Percentiles rank a stretch among this genome's conserved stretches.
Conservation (phyloP, 306 rosid genomes). For the Prosopis cineraria region DNA sequence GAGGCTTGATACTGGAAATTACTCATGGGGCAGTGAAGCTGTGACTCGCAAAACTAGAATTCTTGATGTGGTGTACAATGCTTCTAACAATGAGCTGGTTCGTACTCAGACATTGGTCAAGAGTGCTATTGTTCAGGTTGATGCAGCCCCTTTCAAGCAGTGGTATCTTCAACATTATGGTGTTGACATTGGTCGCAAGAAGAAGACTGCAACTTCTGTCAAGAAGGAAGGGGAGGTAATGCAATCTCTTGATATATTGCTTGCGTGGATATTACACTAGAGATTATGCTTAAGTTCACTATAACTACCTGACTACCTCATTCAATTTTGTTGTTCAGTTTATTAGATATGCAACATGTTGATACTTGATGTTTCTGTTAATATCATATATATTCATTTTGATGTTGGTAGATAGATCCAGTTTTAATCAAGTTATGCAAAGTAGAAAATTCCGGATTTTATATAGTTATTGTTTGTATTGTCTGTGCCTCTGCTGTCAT, state of each 20-base stretch:
- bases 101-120: constrained; percentile 7
- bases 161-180: constrained; percentile 7
- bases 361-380: not conserved
- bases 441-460: not conserved
- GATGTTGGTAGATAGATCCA: not conserved
- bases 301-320: not conserved
- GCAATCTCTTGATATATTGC: not conserved
- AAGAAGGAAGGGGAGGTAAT: constrained; percentile 71
- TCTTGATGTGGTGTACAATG: constrained; percentile 3
- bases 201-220: constrained; percentile 37
- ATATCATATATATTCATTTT: not conserved
- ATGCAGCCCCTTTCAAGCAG: constrained; percentile 1
- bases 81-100: not conserved
- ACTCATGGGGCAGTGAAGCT: not conserved
- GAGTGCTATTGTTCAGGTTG: constrained; percentile 2
- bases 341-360: not conserved
- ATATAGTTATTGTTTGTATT: not conserved
- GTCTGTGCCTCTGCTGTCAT: not conserved
- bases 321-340: not conserved
- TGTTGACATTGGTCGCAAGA: not conserved
- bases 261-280: not conserved
- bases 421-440: not conserved
- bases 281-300: not conserved
- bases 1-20: not conserved
- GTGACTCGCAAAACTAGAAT: not conserved